A percentile compares a stretch with the other conserved stretches of the same genome.
phyloP scores from a whole-genome alignment of 371 early-diverging fungal genomes.

The Mucor sp. region DNA sequence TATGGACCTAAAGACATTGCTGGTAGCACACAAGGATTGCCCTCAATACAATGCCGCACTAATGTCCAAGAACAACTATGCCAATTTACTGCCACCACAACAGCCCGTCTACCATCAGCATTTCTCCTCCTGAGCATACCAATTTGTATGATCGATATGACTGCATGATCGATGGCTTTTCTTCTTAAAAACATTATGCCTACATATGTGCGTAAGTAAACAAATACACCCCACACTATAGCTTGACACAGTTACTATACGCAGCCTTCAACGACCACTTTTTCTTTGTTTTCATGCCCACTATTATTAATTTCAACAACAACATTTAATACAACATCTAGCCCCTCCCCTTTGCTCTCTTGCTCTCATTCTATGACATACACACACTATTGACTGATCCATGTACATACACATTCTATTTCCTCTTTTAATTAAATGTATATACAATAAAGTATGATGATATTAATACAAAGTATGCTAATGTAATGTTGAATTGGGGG shows the following conservation, averaged over 20 bases:
- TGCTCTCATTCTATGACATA: background rate
- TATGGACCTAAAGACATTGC: slow-evolving; percentile 45
- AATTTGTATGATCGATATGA: background rate
- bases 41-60: slow-evolving; percentile 15
- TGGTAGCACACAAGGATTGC: slow-evolving; percentile 64
- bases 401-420: background rate
- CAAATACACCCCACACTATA: background rate
- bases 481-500: background rate
- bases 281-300: background rate
- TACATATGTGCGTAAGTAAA: background rate
- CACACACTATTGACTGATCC: background rate
- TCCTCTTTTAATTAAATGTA: background rate
- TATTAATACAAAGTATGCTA: background rate
- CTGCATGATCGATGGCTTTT: background rate
- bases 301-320: background rate
- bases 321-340: background rate
- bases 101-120: slow-evolving; percentile 4
- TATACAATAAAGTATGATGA: background rate
- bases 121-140: background rate
- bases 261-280: background rate
- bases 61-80: background rate
- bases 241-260: background rate
- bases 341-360: background rate
- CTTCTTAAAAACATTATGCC: background rate
- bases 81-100: background rate